phyloP scores from a whole-genome alignment of 495 filamentous ascomycete genomes.

The Lineolata rhizophorae region DNA sequence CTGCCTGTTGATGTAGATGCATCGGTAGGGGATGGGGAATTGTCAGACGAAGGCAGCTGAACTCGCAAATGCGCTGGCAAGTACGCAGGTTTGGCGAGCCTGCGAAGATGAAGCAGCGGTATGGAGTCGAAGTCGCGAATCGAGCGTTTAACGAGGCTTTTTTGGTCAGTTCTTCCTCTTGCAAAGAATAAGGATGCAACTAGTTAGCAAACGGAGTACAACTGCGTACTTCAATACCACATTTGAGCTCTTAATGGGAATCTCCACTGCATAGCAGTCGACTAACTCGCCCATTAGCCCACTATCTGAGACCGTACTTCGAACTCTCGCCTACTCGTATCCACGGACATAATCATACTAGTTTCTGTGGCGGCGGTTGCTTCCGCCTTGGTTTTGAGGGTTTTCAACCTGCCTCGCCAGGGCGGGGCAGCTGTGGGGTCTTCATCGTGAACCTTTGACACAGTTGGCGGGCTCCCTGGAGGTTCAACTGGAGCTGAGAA shows the following conservation, averaged over 20 bases:
- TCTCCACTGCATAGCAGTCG: constrained; percentile 9
- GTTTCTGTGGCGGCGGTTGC: background rate
- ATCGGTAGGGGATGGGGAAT: too few relatives aligned
- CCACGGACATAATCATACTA: background rate
- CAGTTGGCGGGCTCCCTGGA: too few relatives aligned
- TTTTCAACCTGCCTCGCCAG: background rate
- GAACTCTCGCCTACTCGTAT: too few relatives aligned
- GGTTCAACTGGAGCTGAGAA: too few relatives aligned
- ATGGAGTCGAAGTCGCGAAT: constrained; percentile 34
- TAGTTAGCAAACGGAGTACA: too few relatives aligned
- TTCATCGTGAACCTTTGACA: too few relatives aligned
- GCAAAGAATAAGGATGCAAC: background rate
- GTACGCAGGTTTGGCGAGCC: constrained; percentile 50
- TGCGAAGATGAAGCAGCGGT: constrained; percentile 56
- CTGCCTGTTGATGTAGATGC: too few relatives aligned
- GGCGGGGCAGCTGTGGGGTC: too few relatives aligned
- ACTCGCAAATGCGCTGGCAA: constrained; percentile 31
- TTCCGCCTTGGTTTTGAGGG: background rate
- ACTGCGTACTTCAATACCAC: constrained; percentile 9
- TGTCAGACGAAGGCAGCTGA: constrained; percentile 7
- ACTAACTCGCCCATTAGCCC: constrained; percentile 1
- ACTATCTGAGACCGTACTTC: too few relatives aligned
- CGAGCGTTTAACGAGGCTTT: constrained; percentile 23
- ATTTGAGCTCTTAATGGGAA: constrained; percentile 5
- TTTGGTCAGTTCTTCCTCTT: constrained; percentile 2